A percentile compares a stretch with the other conserved stretches of the same genome.
phyloP scores from a whole-genome alignment of 441 rosid species.

The Jatropha podagrica region DNA sequence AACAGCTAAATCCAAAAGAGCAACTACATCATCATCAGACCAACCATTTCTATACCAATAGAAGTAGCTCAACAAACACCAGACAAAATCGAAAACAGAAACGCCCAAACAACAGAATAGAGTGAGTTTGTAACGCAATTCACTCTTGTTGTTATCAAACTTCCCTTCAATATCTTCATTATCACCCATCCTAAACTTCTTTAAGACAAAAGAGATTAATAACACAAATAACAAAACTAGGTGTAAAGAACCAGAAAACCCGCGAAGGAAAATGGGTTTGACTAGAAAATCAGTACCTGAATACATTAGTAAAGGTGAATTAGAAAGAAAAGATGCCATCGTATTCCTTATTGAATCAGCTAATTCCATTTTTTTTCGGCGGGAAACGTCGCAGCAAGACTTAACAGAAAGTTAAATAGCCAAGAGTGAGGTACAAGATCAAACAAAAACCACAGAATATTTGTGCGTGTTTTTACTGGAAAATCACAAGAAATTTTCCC shows the following conservation, averaged over 20 bases:
- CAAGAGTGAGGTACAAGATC: too few species aligned
- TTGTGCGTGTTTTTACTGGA: too few species aligned
- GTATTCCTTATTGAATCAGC: too few species aligned
- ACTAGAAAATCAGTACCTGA: conserved; percentile 27
- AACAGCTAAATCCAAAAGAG: conserved; percentile 43
- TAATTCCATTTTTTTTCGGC: conserved; percentile 35
- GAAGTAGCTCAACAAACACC: conserved; percentile 39
- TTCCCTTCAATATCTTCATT: conserved; percentile 29
- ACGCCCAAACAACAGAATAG: conserved; percentile 44
- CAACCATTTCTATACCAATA: conserved; percentile 46
- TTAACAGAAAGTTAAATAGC: too few species aligned
- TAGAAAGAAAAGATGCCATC: too few species aligned
- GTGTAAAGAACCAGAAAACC: conserved; percentile 43
- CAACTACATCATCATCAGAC: conserved; percentile 40
- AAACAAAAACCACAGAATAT: too few species aligned
- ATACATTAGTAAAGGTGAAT: too few species aligned
- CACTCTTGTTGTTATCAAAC: conserved; percentile 7
- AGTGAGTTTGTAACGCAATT: conserved; percentile 33
- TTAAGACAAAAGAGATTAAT: conserved; percentile 37
- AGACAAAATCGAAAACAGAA: conserved; percentile 37
- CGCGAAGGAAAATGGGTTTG: conserved; percentile 35
- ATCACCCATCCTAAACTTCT: conserved; percentile 26
- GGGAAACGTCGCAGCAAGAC: too few species aligned
- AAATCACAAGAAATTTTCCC: too few species aligned
- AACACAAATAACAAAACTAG: conserved; percentile 40